Percentiles rank a stretch among this genome's conserved stretches.
phyloP scores from a whole-genome alignment of 1,284 basidiomycete genomes.

The Anthracocystis panici-leucophaei region DNA sequence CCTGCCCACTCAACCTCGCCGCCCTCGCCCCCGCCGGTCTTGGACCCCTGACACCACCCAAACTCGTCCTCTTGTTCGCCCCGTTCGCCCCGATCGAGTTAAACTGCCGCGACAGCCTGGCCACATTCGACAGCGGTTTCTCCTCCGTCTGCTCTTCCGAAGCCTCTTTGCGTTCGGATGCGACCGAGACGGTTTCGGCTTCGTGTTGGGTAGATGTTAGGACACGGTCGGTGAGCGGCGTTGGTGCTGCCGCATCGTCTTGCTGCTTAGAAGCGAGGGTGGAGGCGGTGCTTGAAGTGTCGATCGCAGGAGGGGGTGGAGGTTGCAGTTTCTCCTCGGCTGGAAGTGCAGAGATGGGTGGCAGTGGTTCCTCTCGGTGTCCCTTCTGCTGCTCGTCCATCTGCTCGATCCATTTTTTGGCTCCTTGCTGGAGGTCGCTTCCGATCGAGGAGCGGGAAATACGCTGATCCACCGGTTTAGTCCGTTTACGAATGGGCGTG shows the following conservation, averaged over 20 bases:
- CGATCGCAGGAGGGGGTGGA: constrained; percentile 11
- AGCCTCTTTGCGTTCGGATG: constrained; percentile 18
- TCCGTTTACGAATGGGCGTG: constrained; percentile 84
- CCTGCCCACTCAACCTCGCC: constrained; percentile 12
- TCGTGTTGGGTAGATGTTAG: constrained; percentile 15
- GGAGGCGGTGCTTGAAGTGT: constrained; percentile 57
- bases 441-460: constrained; percentile 57
- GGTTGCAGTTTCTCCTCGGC: constrained; percentile 4
- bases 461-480: constrained; percentile 84
- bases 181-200: constrained; percentile 30
- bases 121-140: constrained; percentile 56
- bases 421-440: constrained; percentile 38
- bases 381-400: constrained; percentile 32
- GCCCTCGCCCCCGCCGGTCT: constrained; percentile 34
- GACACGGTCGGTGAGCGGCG: constrained; percentile 70
- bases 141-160: constrained; percentile 48
- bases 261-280: constrained; percentile 64
- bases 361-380: neutral
- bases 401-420: constrained; percentile 49
- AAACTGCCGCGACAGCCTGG: constrained; percentile 57
- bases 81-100: constrained; percentile 3
- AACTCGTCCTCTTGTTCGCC: constrained; percentile 9
- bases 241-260: constrained; percentile 51
- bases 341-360: neutral
- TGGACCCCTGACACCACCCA: constrained; percentile 26